Evolutionary conservation across 495 filamentous ascomycete species (phyloP).

Genomic region (Elasticomyces elasticus): DNA sequence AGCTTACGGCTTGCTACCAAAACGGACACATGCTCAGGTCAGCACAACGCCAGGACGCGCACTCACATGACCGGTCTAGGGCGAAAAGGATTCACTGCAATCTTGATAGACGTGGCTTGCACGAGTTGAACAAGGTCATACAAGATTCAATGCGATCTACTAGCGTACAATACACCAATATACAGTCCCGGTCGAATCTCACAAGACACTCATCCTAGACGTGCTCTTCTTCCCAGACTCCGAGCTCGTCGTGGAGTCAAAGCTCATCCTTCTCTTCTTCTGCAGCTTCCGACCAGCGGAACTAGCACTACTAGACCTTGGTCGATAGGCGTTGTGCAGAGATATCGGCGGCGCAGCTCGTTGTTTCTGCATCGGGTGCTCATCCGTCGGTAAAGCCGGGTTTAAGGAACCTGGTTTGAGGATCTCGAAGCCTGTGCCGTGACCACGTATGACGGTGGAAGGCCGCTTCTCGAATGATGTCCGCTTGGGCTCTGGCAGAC

Average conservation of each 20-base stretch:
- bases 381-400: conserved; percentile 1
- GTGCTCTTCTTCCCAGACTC: background rate
- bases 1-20: too few species aligned
- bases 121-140: too few species aligned
- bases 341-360: conserved; percentile 15
- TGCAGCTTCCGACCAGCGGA: conserved; percentile 9
- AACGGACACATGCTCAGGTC: background rate
- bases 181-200: background rate
- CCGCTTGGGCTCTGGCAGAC: conserved; percentile 4
- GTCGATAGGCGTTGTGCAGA: conserved; percentile 4
- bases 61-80: background rate
- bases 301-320: conserved; percentile 10
- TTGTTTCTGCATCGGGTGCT: conserved; percentile 7
- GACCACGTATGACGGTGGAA: conserved; percentile 42
- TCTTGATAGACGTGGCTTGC: too few species aligned
- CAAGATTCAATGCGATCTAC: background rate
- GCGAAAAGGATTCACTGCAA: too few species aligned
- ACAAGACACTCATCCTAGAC: background rate
- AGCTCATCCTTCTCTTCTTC: conserved; percentile 19
- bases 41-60: background rate
- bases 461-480: conserved; percentile 30
- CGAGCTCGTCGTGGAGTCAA: conserved; percentile 3
- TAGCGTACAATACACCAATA: background rate
- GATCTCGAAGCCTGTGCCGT: conserved; percentile 55
- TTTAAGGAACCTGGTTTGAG: conserved; percentile 44